Conservation (phyloP, 164 flowering plant genomes). For the Buxus sempervirens region DNA sequence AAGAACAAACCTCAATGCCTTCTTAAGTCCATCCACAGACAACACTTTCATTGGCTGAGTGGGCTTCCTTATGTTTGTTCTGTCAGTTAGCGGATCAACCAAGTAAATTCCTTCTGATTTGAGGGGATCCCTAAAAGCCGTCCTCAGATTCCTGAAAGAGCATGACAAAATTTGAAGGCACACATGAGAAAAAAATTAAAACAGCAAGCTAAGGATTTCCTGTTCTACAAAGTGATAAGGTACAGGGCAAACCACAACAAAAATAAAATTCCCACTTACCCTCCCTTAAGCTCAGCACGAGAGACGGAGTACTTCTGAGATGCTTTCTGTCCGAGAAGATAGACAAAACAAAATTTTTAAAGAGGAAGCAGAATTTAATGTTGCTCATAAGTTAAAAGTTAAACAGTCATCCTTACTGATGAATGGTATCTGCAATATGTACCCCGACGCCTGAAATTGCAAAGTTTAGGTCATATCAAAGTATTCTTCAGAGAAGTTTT, state of each 20-base stretch:
- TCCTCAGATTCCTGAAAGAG: conserved; percentile 58
- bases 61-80: conserved; percentile 33
- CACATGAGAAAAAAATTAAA: neutral
- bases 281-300: conserved; percentile 82
- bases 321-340: conserved; percentile 41
- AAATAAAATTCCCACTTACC: conserved; percentile 41
- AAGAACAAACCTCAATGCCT: conserved; percentile 66
- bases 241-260: neutral
- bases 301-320: conserved; percentile 51
- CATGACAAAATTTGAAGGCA: neutral
- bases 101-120: conserved; percentile 65
- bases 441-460: conserved; percentile 61
- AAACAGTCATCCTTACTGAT: conserved; percentile 39
- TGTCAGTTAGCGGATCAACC: conserved; percentile 55
- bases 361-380: neutral
- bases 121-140: conserved; percentile 52
- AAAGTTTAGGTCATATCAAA: neutral
- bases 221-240: neutral
- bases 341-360: too few species aligned
- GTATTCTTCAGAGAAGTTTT: too few species aligned
- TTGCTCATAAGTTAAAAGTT: neutral
- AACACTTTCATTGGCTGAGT: conserved; percentile 53
- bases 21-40: conserved; percentile 75
- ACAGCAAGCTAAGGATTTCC: neutral
- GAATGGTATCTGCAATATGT: conserved; percentile 65